Evolutionary conservation across 345 rosid species (phyloP), one percentile per base, ranked within the genome.

Genomic region (Gossypium anomalum): DNA sequence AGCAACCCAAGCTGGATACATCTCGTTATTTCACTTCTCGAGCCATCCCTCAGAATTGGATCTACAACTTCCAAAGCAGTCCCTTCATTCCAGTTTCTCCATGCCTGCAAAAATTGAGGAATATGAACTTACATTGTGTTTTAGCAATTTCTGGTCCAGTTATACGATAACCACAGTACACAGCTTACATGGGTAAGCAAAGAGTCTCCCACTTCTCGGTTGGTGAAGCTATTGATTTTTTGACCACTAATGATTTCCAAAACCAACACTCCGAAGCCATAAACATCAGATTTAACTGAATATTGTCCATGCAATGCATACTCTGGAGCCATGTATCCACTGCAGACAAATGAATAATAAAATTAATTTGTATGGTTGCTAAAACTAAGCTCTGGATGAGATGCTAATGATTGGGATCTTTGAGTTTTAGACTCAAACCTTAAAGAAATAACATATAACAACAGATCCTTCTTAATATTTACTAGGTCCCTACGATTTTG

Each of bases 21-120:
- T 27, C 29, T 27, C 3, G 3, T 27, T 27, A 27, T 27, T 27
- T 27, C 29, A 27, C 29, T 27, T 29, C 34, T 29, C 34, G 34
- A 29, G 34, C 4, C 34, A 29, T 29, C 34, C 34, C 34, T 29
- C 0, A 29, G 29, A 9, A 2, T 77, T 0, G 83, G 80, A 71
- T 89, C 86, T 2, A 87, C 61, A 0, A 89, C 14, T 23, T 83
- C 78, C 5, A 70, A 5, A 9, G 67, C 48, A 4, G 70, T 51
- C 8, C 82, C 86, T 75, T 85, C 86, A 41, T 72, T 85, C 94
- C 90, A 83, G 34, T 78, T 78, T 64, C 64, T 84, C 97, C 97
- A 91, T 14, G 80, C 85, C 91, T 90, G 57, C 52, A 19, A 19
- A 19, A 23, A 8, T 56, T 19, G 19, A 12, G 10, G 59, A 19